phyloP scores from a whole-genome alignment of 768 basidiomycete genomes.

The Tephrocybe sp. region DNA sequence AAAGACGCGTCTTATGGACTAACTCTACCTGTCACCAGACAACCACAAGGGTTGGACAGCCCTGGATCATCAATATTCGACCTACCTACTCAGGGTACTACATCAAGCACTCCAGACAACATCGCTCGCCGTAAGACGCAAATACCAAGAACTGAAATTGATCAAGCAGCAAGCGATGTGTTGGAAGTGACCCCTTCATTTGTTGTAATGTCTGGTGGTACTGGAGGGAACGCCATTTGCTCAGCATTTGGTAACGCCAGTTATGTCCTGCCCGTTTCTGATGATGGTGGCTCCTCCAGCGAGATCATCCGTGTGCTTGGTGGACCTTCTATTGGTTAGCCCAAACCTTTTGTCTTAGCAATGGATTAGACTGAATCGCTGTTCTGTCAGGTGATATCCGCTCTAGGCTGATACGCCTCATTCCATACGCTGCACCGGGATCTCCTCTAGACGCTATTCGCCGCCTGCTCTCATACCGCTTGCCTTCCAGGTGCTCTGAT shows the following conservation, averaged over 20 bases:
- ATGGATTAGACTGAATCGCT: constrained; percentile 1
- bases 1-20: constrained; percentile 14
- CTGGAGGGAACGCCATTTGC: constrained; percentile 91
- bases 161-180: constrained; percentile 1
- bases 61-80: constrained; percentile 78
- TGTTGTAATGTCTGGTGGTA: constrained; percentile 89
- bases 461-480: constrained; percentile 74
- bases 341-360: not conserved
- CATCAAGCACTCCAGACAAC: constrained; percentile 6
- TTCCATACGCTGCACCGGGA: constrained; percentile 58
- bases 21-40: constrained; percentile 10
- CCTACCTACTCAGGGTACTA: constrained; percentile 49
- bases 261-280: constrained; percentile 90
- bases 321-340: constrained; percentile 77
- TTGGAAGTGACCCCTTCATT: constrained; percentile 38
- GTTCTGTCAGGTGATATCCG: constrained; percentile 82
- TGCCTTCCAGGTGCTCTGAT: constrained; percentile 69
- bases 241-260: constrained; percentile 77
- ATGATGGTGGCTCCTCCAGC: constrained; percentile 93
- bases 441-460: constrained; percentile 76
- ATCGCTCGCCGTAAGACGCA: constrained; percentile 2
- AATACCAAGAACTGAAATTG: constrained; percentile 4
- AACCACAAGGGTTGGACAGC: constrained; percentile 37
- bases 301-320: constrained; percentile 93
- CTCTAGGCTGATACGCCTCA: constrained; percentile 85